These are phyloP conservation scores for Picea engelmannii DNA, from an alignment of 83 land plant genomes.

Conservation along the genomic window DNA sequence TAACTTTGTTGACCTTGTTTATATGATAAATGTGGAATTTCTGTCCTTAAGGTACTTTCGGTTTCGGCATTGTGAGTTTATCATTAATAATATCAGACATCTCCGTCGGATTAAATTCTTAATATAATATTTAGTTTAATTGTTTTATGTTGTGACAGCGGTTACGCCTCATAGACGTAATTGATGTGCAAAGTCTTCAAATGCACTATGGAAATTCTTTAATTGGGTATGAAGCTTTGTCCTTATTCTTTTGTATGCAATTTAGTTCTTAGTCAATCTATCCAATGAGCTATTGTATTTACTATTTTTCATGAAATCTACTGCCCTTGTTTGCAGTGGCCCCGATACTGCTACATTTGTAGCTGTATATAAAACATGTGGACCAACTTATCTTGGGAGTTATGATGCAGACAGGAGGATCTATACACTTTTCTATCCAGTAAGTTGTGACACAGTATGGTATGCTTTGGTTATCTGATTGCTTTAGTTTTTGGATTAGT, in stretches of 20 bases:
- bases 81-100: too few species aligned
- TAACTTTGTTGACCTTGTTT: too few species aligned
- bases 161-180: slow-evolving; percentile 55
- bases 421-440: slow-evolving; percentile 12
- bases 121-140: not conserved
- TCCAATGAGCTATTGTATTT: not conserved
- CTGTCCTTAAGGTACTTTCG: not conserved
- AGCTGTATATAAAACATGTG: too few species aligned
- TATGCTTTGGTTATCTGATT: not conserved
- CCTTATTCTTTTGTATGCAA: not conserved
- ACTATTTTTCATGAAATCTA: not conserved
- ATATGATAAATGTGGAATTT: not conserved
- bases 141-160: not conserved
- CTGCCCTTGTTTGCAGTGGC: slow-evolving; percentile 18
- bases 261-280: not conserved
- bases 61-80: not conserved
- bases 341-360: too few species aligned
- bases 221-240: slow-evolving; percentile 41
- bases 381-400: too few species aligned
- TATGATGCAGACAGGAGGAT: too few species aligned
- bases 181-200: slow-evolving; percentile 41
- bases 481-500: slow-evolving; percentile 2
- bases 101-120: not conserved
- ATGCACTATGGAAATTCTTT: too few species aligned
- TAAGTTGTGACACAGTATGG: slow-evolving; percentile 35